A percentile compares a stretch with the other conserved stretches of the same genome.
phyloP scores from a whole-genome alignment of 805 yeast species.

The Candida broadrunensis region DNA sequence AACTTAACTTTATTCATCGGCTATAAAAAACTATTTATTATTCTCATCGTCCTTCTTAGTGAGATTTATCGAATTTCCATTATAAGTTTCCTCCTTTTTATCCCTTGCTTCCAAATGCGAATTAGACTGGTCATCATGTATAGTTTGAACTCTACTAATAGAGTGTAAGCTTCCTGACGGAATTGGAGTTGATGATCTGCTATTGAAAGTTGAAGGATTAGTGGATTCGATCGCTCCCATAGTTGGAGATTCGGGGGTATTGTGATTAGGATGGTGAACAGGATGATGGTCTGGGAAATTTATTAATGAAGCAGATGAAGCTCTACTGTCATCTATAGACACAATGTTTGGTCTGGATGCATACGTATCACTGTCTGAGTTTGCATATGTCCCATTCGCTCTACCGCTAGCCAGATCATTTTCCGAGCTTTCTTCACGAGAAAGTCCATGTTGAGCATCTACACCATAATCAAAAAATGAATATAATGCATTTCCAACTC shows the following conservation, averaged over 20 bases:
- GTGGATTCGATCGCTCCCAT: constrained; percentile 1
- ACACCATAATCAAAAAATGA: constrained; percentile 43
- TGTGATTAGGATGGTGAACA: constrained; percentile 4
- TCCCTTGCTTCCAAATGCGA: not conserved
- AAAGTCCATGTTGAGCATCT: constrained; percentile 13
- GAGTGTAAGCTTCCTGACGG: constrained; percentile 6
- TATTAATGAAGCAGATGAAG: not conserved
- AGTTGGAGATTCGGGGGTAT: not conserved
- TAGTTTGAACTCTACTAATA: constrained; percentile 15
- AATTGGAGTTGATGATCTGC: constrained; percentile 15
- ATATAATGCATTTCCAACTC: constrained; percentile 28
- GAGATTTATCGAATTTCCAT: constrained; percentile 12
- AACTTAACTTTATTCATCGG: no score
- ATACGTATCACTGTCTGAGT: not conserved
- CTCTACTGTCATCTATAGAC: constrained; percentile 1
- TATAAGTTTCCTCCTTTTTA: constrained; percentile 9
- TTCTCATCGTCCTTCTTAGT: constrained; percentile 9
- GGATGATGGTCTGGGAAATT: constrained; percentile 1
- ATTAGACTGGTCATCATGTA: constrained; percentile 10
- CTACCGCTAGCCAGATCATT: not conserved
- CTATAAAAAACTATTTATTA: no score
- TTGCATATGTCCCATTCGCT: not conserved
- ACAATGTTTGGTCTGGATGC: not conserved
- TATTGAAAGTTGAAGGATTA: constrained; percentile 5
- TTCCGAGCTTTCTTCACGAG: constrained; percentile 1